Base-by-base conservation (phyloP, 73 alveolate species). In the Paramecium caudatum region DNA sequence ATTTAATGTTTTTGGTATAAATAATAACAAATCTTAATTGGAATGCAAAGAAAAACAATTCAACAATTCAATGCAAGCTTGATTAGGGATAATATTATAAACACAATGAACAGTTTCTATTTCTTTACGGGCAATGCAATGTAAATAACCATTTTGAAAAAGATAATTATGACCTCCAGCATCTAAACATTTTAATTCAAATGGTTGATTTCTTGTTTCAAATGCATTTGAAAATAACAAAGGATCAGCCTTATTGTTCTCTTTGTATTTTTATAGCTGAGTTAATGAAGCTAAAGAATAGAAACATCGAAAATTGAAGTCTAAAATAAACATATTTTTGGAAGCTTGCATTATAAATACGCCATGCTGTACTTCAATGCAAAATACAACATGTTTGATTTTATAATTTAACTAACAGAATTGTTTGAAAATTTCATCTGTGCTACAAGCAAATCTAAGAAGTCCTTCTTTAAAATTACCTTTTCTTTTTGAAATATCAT, bases 31-130 rank as follows among this genome's bases (percentile, higher is more conserved):
- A 46, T 86, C 93, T 27, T 86, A 49, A 86, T 27, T 27, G 5
- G 93, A 62, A 37, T 86, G 93, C 16, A 86, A 63, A 3, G 93
- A 86, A 23, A 62, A 46, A n/a, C 93, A 86, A 37, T 86, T 63
- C 10, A 62, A 46, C 7, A 86, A 39, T 16, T 36, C 68, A 33
- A 86, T 62, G 10, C 82, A 70, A 1, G 82, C 93, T 63, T 86
- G 46, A 39, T 70, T 86, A 39, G 93, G 93, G 19, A 86, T 48
- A 1, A 86, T 47, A 13, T 86, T 81, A 27, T 63, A 86, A 0
- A 78, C 63, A 78, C 93, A 86, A 55, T 62, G 82, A 86, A 86
- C 93, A 8, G 93, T 86, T 37, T 86, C 93, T 17, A 86, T 78
- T 69, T 86, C 93, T 21, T 86, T 86, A 34, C 90, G 61, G 1